Evolutionary conservation across 1,139 yeast species (phyloP).

Genomic region (Saccharomycopsis hybrid): DNA sequence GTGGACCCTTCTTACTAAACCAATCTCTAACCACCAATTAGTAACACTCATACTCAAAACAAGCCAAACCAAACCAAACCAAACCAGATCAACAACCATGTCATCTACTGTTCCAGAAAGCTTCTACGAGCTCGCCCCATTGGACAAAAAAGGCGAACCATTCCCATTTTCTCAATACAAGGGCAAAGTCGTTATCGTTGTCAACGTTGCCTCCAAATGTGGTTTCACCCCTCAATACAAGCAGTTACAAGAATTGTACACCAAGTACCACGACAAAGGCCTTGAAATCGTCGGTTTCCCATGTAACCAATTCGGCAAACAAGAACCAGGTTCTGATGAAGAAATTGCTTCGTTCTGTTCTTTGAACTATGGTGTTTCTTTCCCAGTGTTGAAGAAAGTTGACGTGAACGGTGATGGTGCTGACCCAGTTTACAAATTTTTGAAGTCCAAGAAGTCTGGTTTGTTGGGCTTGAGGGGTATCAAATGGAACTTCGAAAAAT

Average conservation of each 20-base stretch:
- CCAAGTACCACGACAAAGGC: constrained; percentile 70
- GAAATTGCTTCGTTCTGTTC: constrained; percentile 63
- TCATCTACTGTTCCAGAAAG: constrained; percentile 2
- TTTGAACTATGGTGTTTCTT: constrained; percentile 69
- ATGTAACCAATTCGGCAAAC: constrained; percentile 81
- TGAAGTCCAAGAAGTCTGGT: constrained; percentile 57
- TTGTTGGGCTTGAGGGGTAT: constrained; percentile 58
- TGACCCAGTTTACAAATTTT: constrained; percentile 73
- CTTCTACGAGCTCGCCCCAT: constrained; percentile 54
- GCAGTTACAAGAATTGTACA: constrained; percentile 76
- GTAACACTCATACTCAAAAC: too few species aligned
- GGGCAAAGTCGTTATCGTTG: constrained; percentile 87
- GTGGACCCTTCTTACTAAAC: too few species aligned
- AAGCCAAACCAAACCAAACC: too few species aligned
- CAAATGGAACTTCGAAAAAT: constrained; percentile 95
- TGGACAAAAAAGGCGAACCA: constrained; percentile 52
- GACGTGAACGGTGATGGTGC: constrained; percentile 83
- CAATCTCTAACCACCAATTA: too few species aligned
- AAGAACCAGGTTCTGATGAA: constrained; percentile 72
- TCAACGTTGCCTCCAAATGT: constrained; percentile 90
- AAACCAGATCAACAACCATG: too few species aligned
- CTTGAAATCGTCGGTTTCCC: constrained; percentile 88
- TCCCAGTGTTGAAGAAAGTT: constrained; percentile 81
- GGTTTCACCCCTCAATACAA: constrained; percentile 83
- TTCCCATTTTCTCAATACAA: constrained; percentile 63